Evolutionary conservation across 1,139 yeast species (phyloP).

Genomic region (Yamadazyma siamensis): DNA sequence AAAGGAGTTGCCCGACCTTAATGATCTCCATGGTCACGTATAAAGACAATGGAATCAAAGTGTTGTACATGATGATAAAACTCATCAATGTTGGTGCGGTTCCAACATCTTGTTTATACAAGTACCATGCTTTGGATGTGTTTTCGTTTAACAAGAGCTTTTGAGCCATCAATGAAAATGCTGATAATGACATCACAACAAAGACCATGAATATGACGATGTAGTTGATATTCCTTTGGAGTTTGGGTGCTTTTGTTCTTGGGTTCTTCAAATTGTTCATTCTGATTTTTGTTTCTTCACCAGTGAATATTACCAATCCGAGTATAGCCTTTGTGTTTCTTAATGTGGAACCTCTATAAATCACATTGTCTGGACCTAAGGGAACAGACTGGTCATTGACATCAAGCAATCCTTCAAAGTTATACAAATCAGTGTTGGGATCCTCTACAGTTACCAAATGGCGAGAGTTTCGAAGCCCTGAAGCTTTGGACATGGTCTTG

Average conservation of each 20-base stretch:
- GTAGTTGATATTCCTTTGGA: conserved; percentile 76
- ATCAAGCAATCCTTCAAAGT: conserved; percentile 67
- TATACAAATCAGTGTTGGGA: conserved; percentile 87
- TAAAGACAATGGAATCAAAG: conserved; percentile 89
- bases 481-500: conserved; percentile 44
- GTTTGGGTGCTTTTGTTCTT: conserved; percentile 87
- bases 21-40: conserved; percentile 97
- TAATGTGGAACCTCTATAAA: conserved; percentile 84
- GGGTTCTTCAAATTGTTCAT: conserved; percentile 92
- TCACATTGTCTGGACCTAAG: conserved; percentile 72
- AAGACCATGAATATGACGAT: conserved; percentile 86
- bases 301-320: conserved; percentile 87
- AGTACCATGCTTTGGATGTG: conserved; percentile 66
- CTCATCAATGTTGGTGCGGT: conserved; percentile 91
- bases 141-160: conserved; percentile 46
- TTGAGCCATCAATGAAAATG: conserved; percentile 82
- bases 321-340: conserved; percentile 73
- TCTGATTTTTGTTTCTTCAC: conserved; percentile 93
- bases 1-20: conserved; percentile 76
- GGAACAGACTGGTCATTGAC: conserved; percentile 41
- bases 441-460: conserved; percentile 73
- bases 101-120: conserved; percentile 73
- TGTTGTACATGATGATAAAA: conserved; percentile 93
- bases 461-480: conserved; percentile 47
- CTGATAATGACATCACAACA: conserved; percentile 69